phyloP scores from a whole-genome alignment of 176 grass and related monocot genomes.

The Rhipidocladum racemiflorum region DNA sequence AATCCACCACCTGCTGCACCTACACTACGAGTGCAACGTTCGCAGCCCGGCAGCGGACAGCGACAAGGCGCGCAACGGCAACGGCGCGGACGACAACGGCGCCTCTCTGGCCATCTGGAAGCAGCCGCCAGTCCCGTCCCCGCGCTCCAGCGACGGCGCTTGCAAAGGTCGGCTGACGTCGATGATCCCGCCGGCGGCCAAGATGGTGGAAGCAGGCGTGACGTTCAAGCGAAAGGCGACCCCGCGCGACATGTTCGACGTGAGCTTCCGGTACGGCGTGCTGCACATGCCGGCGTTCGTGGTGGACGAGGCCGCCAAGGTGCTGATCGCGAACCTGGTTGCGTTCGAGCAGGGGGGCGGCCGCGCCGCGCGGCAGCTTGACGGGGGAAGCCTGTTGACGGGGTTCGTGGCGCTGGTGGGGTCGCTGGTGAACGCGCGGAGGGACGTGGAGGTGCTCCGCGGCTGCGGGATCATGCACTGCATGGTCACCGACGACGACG shows the following conservation, averaged over 20 bases:
- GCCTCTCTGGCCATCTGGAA: constrained; percentile 44
- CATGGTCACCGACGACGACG: constrained; percentile 55
- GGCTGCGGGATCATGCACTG: constrained; percentile 52
- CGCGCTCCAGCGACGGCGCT: constrained; percentile 5
- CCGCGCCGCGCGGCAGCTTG: constrained; percentile 28
- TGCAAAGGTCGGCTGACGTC: constrained; percentile 28
- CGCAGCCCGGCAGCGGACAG: not conserved
- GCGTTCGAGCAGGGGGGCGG: constrained; percentile 51
- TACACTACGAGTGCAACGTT: constrained; percentile 58
- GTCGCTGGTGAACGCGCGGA: constrained; percentile 42
- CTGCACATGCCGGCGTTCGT: constrained; percentile 46
- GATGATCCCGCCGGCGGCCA: constrained; percentile 43
- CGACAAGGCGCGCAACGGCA: too few relatives aligned
- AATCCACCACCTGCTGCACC: constrained; percentile 51
- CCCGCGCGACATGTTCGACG: constrained; percentile 44
- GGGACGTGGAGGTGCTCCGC: constrained; percentile 50
- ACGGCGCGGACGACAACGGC: not conserved
- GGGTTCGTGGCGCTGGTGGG: constrained; percentile 46
- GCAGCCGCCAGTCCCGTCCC: constrained; percentile 26
- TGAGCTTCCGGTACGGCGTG: constrained; percentile 44
- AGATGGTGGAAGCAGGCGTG: constrained; percentile 50
- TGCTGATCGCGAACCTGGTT: constrained; percentile 52
- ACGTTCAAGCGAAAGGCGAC: constrained; percentile 46
- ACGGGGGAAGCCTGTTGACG: constrained; percentile 38
- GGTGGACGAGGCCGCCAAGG: constrained; percentile 42